Percentiles rank a stretch among this genome's conserved stretches.
Conservation (phyloP, 2,329 filamentous ascomycete genomes). For the Lecanosticta acicola region DNA sequence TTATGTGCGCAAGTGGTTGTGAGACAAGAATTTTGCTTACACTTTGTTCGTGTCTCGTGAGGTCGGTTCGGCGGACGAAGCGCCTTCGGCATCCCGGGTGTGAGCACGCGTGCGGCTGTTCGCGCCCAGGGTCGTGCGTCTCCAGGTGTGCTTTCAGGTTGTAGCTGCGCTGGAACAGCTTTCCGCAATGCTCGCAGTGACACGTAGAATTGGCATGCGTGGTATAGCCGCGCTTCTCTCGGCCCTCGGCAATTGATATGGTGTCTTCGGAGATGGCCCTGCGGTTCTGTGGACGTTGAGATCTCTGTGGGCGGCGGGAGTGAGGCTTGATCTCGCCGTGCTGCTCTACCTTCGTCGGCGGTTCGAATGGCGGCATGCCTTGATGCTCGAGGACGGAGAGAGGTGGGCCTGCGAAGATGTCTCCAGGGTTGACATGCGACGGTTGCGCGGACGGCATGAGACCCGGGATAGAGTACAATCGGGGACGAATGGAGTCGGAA, state of each 20-base stretch:
- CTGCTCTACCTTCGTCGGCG: background rate
- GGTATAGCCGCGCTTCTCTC: constrained; percentile 27
- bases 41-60: constrained; percentile 52
- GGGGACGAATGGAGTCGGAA: constrained; percentile 3
- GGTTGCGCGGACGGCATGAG: background rate
- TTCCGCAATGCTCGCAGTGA: constrained; percentile 68
- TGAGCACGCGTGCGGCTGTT: constrained; percentile 65
- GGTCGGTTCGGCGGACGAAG: constrained; percentile 78
- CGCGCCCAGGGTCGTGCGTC: constrained; percentile 69
- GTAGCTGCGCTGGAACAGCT: constrained; percentile 75
- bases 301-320: background rate
- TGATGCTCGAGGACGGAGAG: constrained; percentile 5
- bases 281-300: constrained; percentile 3
- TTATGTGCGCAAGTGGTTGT: constrained; percentile 38
- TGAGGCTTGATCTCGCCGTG: constrained; percentile 7
- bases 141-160: constrained; percentile 85
- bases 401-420: constrained; percentile 11
- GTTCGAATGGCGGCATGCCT: background rate
- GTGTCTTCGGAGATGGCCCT: constrained; percentile 8
- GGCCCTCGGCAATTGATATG: constrained; percentile 5
- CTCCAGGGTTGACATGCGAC: constrained; percentile 14
- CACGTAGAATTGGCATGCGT: constrained; percentile 64
- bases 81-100: constrained; percentile 62
- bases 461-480: constrained; percentile 16
- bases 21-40: constrained; percentile 41